These are phyloP conservation scores for Citropsis articulata DNA, from an alignment of 345 rosid species.

Conservation along the genomic window DNA sequence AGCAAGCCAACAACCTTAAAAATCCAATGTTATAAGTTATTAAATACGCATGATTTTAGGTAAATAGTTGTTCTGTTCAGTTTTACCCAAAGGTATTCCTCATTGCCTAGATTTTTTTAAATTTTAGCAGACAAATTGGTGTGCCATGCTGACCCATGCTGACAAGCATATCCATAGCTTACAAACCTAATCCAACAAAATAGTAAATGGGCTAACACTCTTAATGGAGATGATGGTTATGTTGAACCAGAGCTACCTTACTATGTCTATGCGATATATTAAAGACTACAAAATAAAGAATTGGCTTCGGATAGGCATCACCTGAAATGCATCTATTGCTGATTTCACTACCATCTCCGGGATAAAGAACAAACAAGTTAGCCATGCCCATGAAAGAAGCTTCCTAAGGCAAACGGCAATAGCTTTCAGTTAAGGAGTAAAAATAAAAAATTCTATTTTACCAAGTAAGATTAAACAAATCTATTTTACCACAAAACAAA, in stretches of 20 bases:
- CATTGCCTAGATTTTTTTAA: not conserved
- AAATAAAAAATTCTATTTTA: not conserved
- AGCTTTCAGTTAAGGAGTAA: constrained; percentile 23
- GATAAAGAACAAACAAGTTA: constrained; percentile 86
- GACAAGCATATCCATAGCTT: not conserved
- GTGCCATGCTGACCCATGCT: not conserved
- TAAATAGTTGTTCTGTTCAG: not conserved
- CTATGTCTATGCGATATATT: not conserved
- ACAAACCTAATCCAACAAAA: not conserved
- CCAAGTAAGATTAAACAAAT: not conserved
- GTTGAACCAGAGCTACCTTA: not conserved
- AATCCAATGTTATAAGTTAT: not conserved
- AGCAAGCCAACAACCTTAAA: not conserved
- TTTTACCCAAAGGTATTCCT: not conserved
- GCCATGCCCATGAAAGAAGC: constrained; percentile 99
- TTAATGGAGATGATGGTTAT: not conserved
- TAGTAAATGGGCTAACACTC: not conserved
- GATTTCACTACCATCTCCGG: constrained; percentile 92
- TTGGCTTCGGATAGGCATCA: constrained; percentile 17
- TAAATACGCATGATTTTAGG: not conserved
- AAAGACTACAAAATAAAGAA: not conserved
- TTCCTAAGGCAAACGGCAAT: constrained; percentile 58
- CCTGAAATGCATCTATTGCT: constrained; percentile 63
- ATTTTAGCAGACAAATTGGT: not conserved
- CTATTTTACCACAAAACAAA: not conserved